Conservation (phyloP, 2,329 filamentous ascomycete species). For the Beauveria sp. region DNA sequence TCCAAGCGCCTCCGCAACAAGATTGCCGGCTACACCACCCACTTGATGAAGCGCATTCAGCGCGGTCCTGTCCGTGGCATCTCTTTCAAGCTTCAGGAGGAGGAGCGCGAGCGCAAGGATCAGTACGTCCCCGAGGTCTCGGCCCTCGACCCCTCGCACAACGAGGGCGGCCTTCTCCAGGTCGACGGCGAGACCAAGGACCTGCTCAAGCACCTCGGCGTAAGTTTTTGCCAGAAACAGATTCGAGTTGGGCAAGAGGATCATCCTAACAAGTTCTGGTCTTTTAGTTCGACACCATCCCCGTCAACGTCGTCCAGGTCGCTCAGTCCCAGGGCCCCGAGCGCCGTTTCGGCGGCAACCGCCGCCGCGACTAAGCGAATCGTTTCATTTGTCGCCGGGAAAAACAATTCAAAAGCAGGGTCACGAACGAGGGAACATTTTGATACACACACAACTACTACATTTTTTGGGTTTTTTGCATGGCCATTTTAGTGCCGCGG, state of each 20-base stretch:
- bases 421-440: conserved; percentile 1
- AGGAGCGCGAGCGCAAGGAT: conserved; percentile 99
- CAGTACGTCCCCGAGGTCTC: conserved; percentile 99
- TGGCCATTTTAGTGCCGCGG: conserved; percentile 20
- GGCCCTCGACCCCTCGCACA: conserved; percentile 95
- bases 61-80: conserved; percentile 98
- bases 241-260: neutral
- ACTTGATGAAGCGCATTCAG: conserved; percentile 99
- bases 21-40: conserved; percentile 98
- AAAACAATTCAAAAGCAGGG: conserved; percentile 4
- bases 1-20: conserved; percentile 99
- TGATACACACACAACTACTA: conserved; percentile 13
- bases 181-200: conserved; percentile 98
- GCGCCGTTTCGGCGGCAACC: conserved; percentile 69
- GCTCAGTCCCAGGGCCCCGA: conserved; percentile 81
- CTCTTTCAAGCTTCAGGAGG: conserved; percentile 99
- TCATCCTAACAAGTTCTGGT: conserved; percentile 21
- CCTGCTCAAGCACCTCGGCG: conserved; percentile 94
- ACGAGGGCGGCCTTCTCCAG: conserved; percentile 89
- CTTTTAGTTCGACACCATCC: conserved; percentile 85
- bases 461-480: conserved; percentile 14
- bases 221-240: conserved; percentile 48
- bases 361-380: conserved; percentile 38
- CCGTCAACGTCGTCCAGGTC: conserved; percentile 90
- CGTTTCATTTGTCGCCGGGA: conserved; percentile 6